A percentile compares a stretch with the other conserved stretches of the same genome.
Evolutionary conservation across 2,329 filamentous ascomycete genomes (phyloP).

Genomic region (Ascosphaera aggregata): DNA sequence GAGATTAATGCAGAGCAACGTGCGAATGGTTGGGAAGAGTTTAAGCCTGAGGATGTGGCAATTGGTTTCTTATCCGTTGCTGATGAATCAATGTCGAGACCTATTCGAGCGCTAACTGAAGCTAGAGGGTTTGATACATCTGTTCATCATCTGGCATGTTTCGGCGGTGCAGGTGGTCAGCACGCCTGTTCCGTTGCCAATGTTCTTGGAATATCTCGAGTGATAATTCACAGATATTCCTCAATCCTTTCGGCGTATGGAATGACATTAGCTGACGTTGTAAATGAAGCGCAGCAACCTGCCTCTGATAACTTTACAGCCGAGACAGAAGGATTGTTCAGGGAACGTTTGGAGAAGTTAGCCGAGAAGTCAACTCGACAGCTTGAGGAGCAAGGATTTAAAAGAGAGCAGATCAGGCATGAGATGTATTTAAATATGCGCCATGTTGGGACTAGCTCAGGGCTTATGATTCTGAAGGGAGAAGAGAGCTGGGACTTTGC

Average conservation of each 20-base stretch:
- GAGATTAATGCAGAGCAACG: constrained; percentile 48
- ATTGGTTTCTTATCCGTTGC: constrained; percentile 20
- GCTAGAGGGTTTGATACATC: constrained; percentile 82
- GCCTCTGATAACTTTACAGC: constrained; percentile 31
- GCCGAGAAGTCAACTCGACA: constrained; percentile 33
- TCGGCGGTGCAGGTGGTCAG: constrained; percentile 79
- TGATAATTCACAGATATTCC: constrained; percentile 72
- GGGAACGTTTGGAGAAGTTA: constrained; percentile 51
- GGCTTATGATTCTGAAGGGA: constrained; percentile 30
- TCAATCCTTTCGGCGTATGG: constrained; percentile 83
- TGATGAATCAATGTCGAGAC: constrained; percentile 30
- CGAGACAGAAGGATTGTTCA: constrained; percentile 21
- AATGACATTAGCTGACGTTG: constrained; percentile 79
- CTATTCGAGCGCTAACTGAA: constrained; percentile 75
- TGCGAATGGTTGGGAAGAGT: constrained; percentile 26
- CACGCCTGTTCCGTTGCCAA: constrained; percentile 81
- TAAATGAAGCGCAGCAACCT: constrained; percentile 54
- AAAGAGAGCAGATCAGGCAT: constrained; percentile 16
- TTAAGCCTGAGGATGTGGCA: constrained; percentile 43
- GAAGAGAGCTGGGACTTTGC: constrained; percentile 52
- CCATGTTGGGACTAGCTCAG: constrained; percentile 28
- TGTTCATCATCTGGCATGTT: constrained; percentile 73
- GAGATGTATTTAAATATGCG: constrained; percentile 25
- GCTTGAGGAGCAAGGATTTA: constrained; percentile 22
- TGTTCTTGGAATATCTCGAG: constrained; percentile 62